Conservation (phyloP, 2,329 filamentous ascomycete species). For the Cercospora canescens region DNA sequence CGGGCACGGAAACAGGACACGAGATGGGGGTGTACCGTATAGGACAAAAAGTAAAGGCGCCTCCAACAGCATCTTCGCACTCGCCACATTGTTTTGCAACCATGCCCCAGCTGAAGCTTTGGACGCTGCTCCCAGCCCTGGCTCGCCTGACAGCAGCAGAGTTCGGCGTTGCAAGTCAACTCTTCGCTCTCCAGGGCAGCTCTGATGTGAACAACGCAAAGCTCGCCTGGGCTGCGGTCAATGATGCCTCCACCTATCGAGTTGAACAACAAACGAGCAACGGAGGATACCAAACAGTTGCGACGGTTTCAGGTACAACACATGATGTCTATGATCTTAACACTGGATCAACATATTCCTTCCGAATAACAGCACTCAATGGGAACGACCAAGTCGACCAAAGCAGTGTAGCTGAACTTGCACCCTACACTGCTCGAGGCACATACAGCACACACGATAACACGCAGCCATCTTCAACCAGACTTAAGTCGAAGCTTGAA, state of each 20-base stretch:
- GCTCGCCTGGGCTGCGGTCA: conserved; percentile 16
- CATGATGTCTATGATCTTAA: conserved; percentile 19
- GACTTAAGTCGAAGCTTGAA: conserved; percentile 18
- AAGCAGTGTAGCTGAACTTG: conserved; percentile 8
- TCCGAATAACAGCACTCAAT: conserved; percentile 17
- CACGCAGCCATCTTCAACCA: conserved; percentile 6
- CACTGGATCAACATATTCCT: conserved; percentile 7
- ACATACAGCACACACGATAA: conserved; percentile 25
- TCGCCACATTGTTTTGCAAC: background rate
- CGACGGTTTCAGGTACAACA: conserved; percentile 14
- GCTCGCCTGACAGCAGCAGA: conserved; percentile 10
- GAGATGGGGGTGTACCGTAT: background rate
- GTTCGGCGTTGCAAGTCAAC: conserved; percentile 20
- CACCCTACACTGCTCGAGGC: conserved; percentile 10
- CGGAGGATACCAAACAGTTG: conserved; percentile 14
- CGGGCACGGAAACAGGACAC: background rate
- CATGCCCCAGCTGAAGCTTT: background rate
- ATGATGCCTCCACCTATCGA: conserved; percentile 17
- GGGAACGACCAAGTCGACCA: conserved; percentile 14
- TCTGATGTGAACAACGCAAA: conserved; percentile 22
- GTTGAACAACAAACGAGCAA: conserved; percentile 12
- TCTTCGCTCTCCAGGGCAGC: conserved; percentile 21
- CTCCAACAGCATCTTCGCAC: background rate
- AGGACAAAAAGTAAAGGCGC: background rate
- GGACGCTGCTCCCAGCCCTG: conserved; percentile 7